These are phyloP conservation scores for Clarireedia paspali DNA, from an alignment of 2,329 filamentous ascomycete genomes.

Conservation along the genomic window DNA sequence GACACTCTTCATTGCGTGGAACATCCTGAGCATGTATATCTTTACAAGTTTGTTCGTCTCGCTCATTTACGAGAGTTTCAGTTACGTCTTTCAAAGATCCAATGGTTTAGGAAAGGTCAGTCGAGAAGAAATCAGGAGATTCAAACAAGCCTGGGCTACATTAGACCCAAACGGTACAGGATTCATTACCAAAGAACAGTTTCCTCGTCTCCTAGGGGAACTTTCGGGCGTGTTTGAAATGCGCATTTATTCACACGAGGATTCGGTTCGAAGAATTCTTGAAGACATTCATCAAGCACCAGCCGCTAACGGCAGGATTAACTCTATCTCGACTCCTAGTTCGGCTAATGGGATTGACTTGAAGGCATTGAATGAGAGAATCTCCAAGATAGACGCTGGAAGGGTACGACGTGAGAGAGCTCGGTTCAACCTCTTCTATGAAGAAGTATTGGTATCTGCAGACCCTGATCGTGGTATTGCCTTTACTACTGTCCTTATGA, in stretches of 20 bases:
- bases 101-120: constrained; percentile 87
- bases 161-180: constrained; percentile 88
- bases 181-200: constrained; percentile 82
- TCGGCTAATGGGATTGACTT: constrained; percentile 59
- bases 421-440: constrained; percentile 90
- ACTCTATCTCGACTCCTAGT: constrained; percentile 45
- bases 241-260: constrained; percentile 88
- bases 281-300: constrained; percentile 62
- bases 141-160: constrained; percentile 97
- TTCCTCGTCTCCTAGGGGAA: constrained; percentile 82
- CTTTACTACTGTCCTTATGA: constrained; percentile 89
- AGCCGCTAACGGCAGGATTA: constrained; percentile 33
- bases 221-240: constrained; percentile 94
- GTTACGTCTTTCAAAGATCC: constrained; percentile 95
- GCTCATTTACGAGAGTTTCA: constrained; percentile 98
- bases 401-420: constrained; percentile 68
- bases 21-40: constrained; percentile 99
- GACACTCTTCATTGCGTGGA: constrained; percentile 90
- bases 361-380: constrained; percentile 62
- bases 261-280: constrained; percentile 79
- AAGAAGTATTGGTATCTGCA: constrained; percentile 89
- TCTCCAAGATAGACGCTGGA: constrained; percentile 64
- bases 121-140: constrained; percentile 87
- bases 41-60: constrained; percentile 98
- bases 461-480: constrained; percentile 85